Evolutionary conservation across 2,329 filamentous ascomycete genomes (phyloP).

Genomic region (Ceratocystis ficicola): DNA sequence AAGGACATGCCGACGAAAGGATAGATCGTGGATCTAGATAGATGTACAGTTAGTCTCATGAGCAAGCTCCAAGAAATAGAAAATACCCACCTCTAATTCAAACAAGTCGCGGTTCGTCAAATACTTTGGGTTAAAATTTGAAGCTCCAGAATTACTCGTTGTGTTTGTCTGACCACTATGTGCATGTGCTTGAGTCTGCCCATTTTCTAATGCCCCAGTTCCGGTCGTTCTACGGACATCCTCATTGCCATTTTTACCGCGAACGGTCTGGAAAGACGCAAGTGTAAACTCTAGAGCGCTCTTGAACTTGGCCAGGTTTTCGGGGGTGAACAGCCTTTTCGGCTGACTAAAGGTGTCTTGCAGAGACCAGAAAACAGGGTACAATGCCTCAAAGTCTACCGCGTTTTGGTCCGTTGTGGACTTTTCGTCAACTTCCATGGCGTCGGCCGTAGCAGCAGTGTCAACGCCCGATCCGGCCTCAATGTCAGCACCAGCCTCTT

Average conservation of each 20-base stretch:
- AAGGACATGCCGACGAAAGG: conserved; percentile 85
- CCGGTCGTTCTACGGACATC: conserved; percentile 30
- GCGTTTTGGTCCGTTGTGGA: conserved; percentile 30
- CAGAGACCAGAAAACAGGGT: conserved; percentile 86
- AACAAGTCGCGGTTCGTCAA: conserved; percentile 95
- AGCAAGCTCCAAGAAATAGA: background rate
- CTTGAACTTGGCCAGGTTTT: conserved; percentile 69
- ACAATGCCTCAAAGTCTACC: conserved; percentile 56
- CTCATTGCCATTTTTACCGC: conserved; percentile 40
- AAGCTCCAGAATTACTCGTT: conserved; percentile 8
- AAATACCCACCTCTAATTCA: conserved; percentile 62
- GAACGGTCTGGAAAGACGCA: conserved; percentile 41
- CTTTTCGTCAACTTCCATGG: conserved; percentile 54
- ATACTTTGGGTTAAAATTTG: conserved; percentile 84
- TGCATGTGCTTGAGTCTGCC: background rate
- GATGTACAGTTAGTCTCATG: background rate
- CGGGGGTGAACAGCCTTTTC: conserved; percentile 61
- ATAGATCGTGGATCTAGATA: conserved; percentile 71
- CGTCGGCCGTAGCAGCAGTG: conserved; percentile 31
- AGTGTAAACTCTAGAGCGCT: conserved; percentile 57
- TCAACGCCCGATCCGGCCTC: conserved; percentile 23
- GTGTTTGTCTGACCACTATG: background rate
- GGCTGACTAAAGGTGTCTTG: conserved; percentile 89
- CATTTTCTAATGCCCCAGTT: background rate
- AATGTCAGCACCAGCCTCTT: conserved; percentile 23